phyloP scores from a whole-genome alignment of 768 basidiomycete species.

The Gymnopilus junonius region DNA sequence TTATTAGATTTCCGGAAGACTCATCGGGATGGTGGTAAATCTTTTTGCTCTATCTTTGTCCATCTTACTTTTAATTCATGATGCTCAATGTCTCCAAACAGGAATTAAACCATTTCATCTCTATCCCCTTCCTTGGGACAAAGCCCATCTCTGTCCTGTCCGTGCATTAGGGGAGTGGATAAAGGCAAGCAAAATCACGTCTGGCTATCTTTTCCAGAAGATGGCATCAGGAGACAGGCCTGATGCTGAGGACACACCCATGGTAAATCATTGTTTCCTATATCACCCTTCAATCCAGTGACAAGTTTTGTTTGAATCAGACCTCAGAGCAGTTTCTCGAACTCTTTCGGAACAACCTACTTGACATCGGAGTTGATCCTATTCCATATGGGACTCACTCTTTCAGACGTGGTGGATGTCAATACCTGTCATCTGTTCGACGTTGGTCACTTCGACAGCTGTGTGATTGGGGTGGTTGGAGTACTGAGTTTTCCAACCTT shows the following conservation, averaged over 20 bases:
- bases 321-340: slow-evolving; percentile 40
- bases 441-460: slow-evolving; percentile 40
- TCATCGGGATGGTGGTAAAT: not conserved
- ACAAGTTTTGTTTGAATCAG: slow-evolving; percentile 23
- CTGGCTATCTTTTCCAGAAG: slow-evolving; percentile 37
- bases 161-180: slow-evolving; percentile 38
- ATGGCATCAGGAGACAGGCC: slow-evolving; percentile 34
- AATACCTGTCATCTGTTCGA: slow-evolving; percentile 35
- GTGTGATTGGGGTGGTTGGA: slow-evolving; percentile 54
- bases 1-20: slow-evolving; percentile 6
- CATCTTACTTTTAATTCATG: not conserved
- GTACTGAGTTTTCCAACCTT: slow-evolving; percentile 38
- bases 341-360: slow-evolving; percentile 41
- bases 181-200: slow-evolving; percentile 13
- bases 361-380: slow-evolving; percentile 42
- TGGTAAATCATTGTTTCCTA: slow-evolving; percentile 6
- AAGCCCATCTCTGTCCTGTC: slow-evolving; percentile 39
- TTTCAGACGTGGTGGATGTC: no score
- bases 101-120: not conserved
- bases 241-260: slow-evolving; percentile 8
- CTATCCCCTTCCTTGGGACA: slow-evolving; percentile 25
- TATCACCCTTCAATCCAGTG: not conserved
- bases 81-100: not conserved
- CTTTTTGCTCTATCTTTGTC: not conserved
- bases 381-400: no score